Conservation (phyloP, 768 basidiomycete genomes). For the Filobasidium wieringae region DNA sequence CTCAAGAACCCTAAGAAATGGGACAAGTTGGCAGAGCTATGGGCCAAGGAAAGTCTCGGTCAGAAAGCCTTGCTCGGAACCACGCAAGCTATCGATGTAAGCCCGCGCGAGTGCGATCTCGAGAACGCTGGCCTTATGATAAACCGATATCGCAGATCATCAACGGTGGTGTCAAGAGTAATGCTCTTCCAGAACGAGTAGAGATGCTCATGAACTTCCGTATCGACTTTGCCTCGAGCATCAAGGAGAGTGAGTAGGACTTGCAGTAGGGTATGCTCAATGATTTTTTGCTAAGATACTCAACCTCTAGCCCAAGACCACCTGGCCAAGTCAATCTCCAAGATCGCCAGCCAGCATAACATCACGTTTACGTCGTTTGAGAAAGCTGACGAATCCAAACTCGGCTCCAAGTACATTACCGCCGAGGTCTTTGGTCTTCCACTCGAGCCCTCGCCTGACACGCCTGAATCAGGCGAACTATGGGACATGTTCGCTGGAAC, state of each 20-base stretch:
- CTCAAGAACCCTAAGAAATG: constrained; percentile 30
- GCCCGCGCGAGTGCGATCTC: constrained; percentile 19
- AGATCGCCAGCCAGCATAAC: constrained; percentile 1
- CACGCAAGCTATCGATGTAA: constrained; percentile 57
- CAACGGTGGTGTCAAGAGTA: constrained; percentile 47
- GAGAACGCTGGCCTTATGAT: constrained; percentile 29
- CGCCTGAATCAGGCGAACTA: constrained; percentile 23
- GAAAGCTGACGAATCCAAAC: neutral
- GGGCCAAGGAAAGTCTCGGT: constrained; percentile 30
- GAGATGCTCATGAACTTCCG: constrained; percentile 30
- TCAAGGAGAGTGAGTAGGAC: constrained; percentile 19
- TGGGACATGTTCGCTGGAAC: constrained; percentile 36
- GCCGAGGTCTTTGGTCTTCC: constrained; percentile 24
- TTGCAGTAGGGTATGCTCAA: neutral
- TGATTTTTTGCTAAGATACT: neutral
- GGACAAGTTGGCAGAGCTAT: constrained; percentile 43
- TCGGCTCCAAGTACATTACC: neutral
- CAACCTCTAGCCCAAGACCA: constrained; percentile 4
- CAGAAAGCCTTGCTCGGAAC: constrained; percentile 30
- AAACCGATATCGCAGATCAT: constrained; percentile 23
- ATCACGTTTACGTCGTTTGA: neutral
- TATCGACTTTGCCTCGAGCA: constrained; percentile 31
- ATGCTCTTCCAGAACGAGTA: constrained; percentile 61
- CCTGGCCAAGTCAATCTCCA: neutral
- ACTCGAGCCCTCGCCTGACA: constrained; percentile 30